Evolutionary conservation across 2,329 filamentous ascomycete species (phyloP).

Genomic region (Apiospora rasikravindrae): DNA sequence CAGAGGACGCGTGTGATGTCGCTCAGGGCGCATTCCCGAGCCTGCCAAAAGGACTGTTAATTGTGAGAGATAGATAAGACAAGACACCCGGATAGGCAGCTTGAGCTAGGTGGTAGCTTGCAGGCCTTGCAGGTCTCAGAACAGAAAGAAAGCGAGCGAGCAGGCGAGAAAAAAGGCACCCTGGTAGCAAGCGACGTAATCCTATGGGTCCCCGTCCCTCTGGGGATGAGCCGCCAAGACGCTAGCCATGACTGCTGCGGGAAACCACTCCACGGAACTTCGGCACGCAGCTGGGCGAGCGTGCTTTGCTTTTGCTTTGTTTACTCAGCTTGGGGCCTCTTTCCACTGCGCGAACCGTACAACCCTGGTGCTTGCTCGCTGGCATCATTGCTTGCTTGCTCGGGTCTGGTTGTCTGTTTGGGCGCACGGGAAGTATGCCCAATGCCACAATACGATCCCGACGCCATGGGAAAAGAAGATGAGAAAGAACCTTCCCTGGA

Average conservation of each 20-base stretch:
- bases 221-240: slow-evolving; percentile 17
- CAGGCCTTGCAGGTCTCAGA: not conserved
- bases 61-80: not conserved
- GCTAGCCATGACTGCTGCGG: slow-evolving; percentile 5
- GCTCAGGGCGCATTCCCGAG: not conserved
- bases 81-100: not conserved
- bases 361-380: not conserved
- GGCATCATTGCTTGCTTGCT: not conserved
- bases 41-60: not conserved
- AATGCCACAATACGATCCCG: not conserved
- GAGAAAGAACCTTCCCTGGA: too few species aligned
- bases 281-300: not conserved
- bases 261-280: slow-evolving; percentile 17
- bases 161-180: too few species aligned
- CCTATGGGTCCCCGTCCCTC: slow-evolving; percentile 11
- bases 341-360: not conserved
- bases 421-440: not conserved
- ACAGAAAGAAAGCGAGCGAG: not conserved
- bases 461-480: not conserved
- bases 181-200: slow-evolving; percentile 18
- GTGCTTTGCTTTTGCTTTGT: not conserved
- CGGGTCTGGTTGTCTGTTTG: not conserved
- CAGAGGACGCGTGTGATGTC: slow-evolving; percentile 14
- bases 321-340: slow-evolving; percentile 2
- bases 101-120: too few species aligned